Conservation (phyloP, 495 filamentous ascomycete genomes). For the Neurospora sp. region DNA sequence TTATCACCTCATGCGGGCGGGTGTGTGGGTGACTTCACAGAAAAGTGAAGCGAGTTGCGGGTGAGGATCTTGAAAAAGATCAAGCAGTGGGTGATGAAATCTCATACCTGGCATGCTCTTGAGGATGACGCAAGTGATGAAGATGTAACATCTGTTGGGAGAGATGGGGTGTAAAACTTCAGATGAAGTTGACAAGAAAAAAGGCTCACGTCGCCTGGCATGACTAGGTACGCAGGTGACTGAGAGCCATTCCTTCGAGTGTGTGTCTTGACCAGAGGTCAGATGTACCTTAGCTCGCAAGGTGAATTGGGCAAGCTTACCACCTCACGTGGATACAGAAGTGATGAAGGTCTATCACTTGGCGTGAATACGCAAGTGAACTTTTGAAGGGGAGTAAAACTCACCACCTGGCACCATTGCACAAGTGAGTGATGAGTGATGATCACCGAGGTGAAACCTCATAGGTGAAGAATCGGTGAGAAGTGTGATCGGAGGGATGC, state of each 20-base stretch:
- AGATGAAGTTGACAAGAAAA: not conserved
- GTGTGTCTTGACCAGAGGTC: not conserved
- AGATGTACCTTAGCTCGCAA: not conserved
- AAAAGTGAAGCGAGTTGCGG: not conserved
- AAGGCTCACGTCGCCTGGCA: not conserved
- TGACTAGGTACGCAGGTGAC: not conserved
- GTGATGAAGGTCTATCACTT: not conserved
- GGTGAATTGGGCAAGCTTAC: not conserved
- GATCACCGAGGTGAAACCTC: not conserved
- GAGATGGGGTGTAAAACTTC: not conserved
- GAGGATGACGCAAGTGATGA: not conserved
- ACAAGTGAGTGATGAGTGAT: not conserved
- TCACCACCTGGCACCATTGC: not conserved
- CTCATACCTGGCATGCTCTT: not conserved
- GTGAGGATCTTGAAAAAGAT: not conserved
- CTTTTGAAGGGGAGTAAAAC: not conserved
- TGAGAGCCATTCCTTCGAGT: not conserved
- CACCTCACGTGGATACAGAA: not conserved
- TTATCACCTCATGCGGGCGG: not conserved
- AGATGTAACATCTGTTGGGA: not conserved
- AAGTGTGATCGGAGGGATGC: not conserved
- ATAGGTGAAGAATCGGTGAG: not conserved
- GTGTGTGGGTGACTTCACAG: not conserved
- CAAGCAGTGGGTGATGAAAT: not conserved
- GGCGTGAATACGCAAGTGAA: not conserved